Conservation (phyloP, 371 early-diverging fungal genomes). For the Apophysomyces trapeziformis region DNA sequence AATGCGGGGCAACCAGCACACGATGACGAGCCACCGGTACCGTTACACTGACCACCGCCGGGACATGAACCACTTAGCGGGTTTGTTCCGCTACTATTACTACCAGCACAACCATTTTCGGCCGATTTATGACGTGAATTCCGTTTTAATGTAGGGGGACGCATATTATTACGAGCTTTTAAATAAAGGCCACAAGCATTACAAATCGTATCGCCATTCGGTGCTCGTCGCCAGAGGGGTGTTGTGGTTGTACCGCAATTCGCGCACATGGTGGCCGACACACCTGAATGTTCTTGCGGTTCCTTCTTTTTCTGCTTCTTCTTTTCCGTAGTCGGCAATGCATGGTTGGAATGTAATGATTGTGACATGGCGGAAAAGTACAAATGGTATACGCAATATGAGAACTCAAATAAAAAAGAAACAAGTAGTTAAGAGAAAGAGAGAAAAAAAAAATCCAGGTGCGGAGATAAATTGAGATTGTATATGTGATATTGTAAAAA, state of each 20-base stretch:
- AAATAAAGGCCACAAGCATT: conserved; percentile 90
- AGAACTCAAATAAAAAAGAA: not conserved
- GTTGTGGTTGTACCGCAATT: conserved; percentile 90
- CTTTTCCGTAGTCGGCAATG: not conserved
- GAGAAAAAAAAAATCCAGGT: too few species aligned
- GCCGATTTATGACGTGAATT: conserved; percentile 24
- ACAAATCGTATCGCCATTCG: conserved; percentile 83
- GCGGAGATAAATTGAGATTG: conserved; percentile 14
- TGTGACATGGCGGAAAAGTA: not conserved
- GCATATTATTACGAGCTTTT: conserved; percentile 45
- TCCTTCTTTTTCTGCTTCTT: conserved; percentile 1
- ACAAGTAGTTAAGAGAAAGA: not conserved
- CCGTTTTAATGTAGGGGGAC: conserved; percentile 57
- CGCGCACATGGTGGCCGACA: conserved; percentile 54
- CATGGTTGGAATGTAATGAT: not conserved
- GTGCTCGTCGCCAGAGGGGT: conserved; percentile 90
- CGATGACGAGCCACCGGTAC: conserved; percentile 72
- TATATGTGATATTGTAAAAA: conserved; percentile 17
- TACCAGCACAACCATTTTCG: not conserved
- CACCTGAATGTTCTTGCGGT: not conserved
- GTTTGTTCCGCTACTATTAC: not conserved
- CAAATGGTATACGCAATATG: not conserved
- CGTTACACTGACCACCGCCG: conserved; percentile 81
- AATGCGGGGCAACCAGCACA: conserved; percentile 83
- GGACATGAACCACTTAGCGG: conserved; percentile 66